phyloP scores from a whole-genome alignment of 2,329 filamentous ascomycete species.

The Colletotrichum coccodes region DNA sequence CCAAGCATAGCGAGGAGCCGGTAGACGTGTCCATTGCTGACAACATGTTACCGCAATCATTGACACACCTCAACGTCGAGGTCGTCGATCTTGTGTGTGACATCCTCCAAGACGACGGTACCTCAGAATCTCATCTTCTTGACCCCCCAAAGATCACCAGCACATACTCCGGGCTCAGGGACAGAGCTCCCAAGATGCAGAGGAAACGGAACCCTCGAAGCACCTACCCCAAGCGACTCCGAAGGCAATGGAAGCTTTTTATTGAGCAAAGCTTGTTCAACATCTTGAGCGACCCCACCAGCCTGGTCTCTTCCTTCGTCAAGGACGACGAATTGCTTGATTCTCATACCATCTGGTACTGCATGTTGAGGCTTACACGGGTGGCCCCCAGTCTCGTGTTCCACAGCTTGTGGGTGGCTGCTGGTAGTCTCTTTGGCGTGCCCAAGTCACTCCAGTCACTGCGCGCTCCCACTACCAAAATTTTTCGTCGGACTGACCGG shows the following conservation, averaged over 20 bases:
- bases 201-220: conserved; percentile 42
- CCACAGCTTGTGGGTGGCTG: conserved; percentile 72
- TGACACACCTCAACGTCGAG: conserved; percentile 63
- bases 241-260: conserved; percentile 67
- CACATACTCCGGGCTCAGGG: conserved; percentile 19
- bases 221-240: conserved; percentile 43
- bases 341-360: conserved; percentile 71
- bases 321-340: conserved; percentile 63
- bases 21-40: conserved; percentile 40
- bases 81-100: conserved; percentile 70
- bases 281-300: conserved; percentile 67
- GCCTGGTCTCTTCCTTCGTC: conserved; percentile 67
- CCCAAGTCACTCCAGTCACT: conserved; percentile 56
- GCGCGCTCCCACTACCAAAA: conserved; percentile 48
- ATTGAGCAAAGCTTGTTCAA: conserved; percentile 73
- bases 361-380: conserved; percentile 68
- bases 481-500: conserved; percentile 46
- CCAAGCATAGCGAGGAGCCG: conserved; percentile 30
- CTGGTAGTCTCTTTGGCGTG: conserved; percentile 67
- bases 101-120: conserved; percentile 66
- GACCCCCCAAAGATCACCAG: conserved; percentile 42
- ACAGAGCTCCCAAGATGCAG: conserved; percentile 41
- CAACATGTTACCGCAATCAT: conserved; percentile 63
- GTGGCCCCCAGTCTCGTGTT: conserved; percentile 68
- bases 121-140: conserved; percentile 59